Percentiles rank a stretch among this genome's conserved stretches.
phyloP scores from a whole-genome alignment of 2,329 filamentous ascomycete species.

The Aspergillus tanneri region DNA sequence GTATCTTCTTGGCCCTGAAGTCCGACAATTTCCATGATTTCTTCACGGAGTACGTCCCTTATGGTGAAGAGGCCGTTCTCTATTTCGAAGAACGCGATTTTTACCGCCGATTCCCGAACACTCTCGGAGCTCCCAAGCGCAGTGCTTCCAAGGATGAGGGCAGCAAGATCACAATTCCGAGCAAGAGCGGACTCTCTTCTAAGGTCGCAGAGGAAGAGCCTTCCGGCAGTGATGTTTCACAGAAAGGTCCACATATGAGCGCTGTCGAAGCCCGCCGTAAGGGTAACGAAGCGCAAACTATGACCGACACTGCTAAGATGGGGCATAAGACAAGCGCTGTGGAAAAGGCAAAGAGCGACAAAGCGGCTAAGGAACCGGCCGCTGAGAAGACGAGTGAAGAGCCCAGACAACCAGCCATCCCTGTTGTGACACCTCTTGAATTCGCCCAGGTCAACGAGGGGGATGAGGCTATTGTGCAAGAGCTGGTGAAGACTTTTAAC shows the following conservation, averaged over 20 bases:
- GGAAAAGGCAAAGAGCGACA: slow-evolving; percentile 33
- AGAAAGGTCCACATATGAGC: slow-evolving; percentile 51
- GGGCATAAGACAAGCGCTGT: slow-evolving; percentile 31
- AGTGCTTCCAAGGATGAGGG: slow-evolving; percentile 52
- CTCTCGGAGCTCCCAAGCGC: slow-evolving; percentile 49
- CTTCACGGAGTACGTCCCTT: slow-evolving; percentile 95
- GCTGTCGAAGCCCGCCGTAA: slow-evolving; percentile 31
- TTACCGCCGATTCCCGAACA: slow-evolving; percentile 73
- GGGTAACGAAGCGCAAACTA: slow-evolving; percentile 27
- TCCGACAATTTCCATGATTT: slow-evolving; percentile 99
- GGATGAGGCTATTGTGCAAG: slow-evolving; percentile 83
- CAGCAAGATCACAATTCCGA: slow-evolving; percentile 76
- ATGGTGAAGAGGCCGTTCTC: slow-evolving; percentile 88
- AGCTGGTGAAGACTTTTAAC: slow-evolving; percentile 92
- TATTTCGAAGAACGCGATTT: slow-evolving; percentile 97
- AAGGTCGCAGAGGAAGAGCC: slow-evolving; percentile 65
- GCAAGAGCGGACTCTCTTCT: slow-evolving; percentile 82
- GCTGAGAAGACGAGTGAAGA: slow-evolving; percentile 31
- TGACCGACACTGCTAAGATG: slow-evolving; percentile 28
- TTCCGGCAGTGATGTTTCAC: slow-evolving; percentile 58
- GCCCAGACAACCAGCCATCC: slow-evolving; percentile 38
- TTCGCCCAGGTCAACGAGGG: slow-evolving; percentile 72
- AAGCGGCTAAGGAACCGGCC: slow-evolving; percentile 29
- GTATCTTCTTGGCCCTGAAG: slow-evolving; percentile 87
- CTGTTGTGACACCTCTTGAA: slow-evolving; percentile 69